Evolutionary conservation across 202 grass and related monocot species (phyloP).

Genomic region (Schoenoplectus triqueter): DNA sequence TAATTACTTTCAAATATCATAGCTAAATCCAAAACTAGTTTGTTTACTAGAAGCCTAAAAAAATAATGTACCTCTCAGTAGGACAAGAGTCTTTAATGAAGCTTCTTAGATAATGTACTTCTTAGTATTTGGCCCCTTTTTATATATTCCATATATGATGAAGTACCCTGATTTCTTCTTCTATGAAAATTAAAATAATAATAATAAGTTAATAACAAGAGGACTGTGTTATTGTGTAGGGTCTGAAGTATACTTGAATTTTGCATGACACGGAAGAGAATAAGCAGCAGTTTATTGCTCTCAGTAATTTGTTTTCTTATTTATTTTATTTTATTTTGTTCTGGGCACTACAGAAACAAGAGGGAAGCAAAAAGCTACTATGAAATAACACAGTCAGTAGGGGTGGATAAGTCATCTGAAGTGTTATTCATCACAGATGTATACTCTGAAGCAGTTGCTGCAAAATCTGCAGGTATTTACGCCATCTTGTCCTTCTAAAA

Average conservation of each 20-base stretch:
- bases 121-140: too few relatives aligned
- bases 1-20: conserved; percentile 22
- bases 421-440: conserved; percentile 92
- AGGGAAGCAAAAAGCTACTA: conserved; percentile 72
- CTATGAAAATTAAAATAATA: too few relatives aligned
- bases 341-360: conserved; percentile 50
- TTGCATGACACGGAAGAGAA: not conserved
- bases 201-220: too few relatives aligned
- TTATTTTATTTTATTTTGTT: not conserved
- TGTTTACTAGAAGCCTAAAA: conserved; percentile 22
- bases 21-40: conserved; percentile 16
- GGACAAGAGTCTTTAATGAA: not conserved
- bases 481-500: not conserved
- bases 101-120: not conserved
- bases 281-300: not conserved
- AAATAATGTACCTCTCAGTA: not conserved
- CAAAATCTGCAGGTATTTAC: conserved; percentile 74
- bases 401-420: conserved; percentile 74
- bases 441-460: conserved; percentile 72
- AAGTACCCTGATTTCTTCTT: too few relatives aligned
- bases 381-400: conserved; percentile 77
- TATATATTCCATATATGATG: too few relatives aligned
- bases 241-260: not conserved
- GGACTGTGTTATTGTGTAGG: not conserved
- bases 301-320: not conserved